Base-by-base conservation (phyloP, 2,329 filamentous ascomycete genomes). In the Xylaria sp. region DNA sequence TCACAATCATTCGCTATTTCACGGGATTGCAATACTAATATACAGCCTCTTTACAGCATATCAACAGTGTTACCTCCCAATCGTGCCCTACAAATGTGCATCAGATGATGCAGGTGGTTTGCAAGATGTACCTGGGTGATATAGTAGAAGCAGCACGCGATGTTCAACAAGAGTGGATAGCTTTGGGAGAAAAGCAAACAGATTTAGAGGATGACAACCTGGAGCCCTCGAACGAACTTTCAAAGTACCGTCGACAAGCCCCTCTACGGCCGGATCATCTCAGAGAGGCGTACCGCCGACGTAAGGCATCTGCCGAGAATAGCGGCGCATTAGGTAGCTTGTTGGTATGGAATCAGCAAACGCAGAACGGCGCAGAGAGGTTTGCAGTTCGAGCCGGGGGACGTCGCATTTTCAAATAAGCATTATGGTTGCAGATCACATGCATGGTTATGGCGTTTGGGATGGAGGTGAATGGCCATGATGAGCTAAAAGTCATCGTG, bases 51-150 rank as follows among this genome's bases (percentile, higher is more conserved):
- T 43, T 53, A 4, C 63, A 89, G 84, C 85, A 94, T 64, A 89
- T 92, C 73, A 94, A 94, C 72, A 89, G 91, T 61, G 92, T 91
- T 1, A 88, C 93, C 8, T 92, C 89, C 0, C 91, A 94, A 74
- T 92, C 89, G 1, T 91, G 92, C 0, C 89, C 90, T 0, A 82
- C 85, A 19, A 89, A 86, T 69, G 89, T 93, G 52, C 88, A 91
- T 64, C 87, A 90, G 21, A 89, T 89, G n/a, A 89, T 94, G 72
- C 89, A 88, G 51, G 87, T 89, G 0, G 90, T 92, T 19, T 87
- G 89, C 50, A 94, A 94, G 76, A 83, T 92, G 64, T 93, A 92
- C 73, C 85, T 91, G 3, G 91, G 90, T 55, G 89, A 92, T 65
- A 82, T 94, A 50, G 89, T 94, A 65, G 90, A 92, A 74, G 80